Evolutionary conservation across 495 filamentous ascomycete genomes (phyloP).

Genomic region (Tuber aestivum): DNA sequence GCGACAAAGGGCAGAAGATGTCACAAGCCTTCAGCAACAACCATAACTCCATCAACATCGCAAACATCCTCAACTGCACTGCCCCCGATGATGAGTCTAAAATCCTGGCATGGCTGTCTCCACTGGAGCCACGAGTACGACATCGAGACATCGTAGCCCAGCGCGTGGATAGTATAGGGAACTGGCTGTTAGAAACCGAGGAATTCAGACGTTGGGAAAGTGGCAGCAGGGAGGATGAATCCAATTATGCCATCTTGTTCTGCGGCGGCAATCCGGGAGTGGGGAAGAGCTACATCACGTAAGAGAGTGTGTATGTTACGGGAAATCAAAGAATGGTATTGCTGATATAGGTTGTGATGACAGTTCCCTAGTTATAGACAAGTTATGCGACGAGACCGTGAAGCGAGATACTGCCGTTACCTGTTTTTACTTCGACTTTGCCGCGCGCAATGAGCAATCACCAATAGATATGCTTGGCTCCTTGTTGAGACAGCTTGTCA

Average conservation of each 20-base stretch:
- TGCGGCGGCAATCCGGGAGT: neutral
- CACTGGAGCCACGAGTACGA: too few relatives aligned
- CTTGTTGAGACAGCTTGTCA: neutral
- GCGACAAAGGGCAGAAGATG: too few relatives aligned
- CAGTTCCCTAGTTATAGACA: neutral
- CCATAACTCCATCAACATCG: too few relatives aligned
- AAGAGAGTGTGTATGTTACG: too few relatives aligned
- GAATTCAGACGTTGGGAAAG: neutral
- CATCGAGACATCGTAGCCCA: too few relatives aligned
- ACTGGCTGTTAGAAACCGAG: neutral
- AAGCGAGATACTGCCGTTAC: neutral
- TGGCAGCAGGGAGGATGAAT: too few relatives aligned
- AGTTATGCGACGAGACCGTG: neutral
- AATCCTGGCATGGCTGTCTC: too few relatives aligned
- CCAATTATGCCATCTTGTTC: neutral
- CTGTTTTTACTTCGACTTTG: neutral
- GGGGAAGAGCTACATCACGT: too few relatives aligned
- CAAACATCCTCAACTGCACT: too few relatives aligned
- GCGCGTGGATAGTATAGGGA: neutral
- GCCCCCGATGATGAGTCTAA: too few relatives aligned
- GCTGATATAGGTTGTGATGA: neutral
- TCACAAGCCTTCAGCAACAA: too few relatives aligned
- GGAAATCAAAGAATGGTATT: neutral
- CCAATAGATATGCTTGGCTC: neutral
- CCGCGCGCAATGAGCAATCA: neutral